Conservation (phyloP, 352 stramenopile genomes). For the Pythium pyrilobum region DNA sequence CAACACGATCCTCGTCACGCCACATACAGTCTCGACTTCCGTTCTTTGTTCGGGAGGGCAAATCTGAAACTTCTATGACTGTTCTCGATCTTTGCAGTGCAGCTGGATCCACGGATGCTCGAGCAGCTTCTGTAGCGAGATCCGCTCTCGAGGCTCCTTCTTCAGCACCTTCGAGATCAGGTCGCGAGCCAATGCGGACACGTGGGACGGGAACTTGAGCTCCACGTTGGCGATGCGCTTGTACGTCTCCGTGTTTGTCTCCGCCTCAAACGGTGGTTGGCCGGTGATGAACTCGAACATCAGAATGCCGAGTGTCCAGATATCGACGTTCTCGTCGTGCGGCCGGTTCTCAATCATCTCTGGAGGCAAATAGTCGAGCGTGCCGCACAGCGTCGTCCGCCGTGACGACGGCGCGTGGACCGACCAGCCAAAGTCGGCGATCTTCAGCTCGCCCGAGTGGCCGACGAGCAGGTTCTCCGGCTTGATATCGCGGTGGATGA, state of each 20-base stretch:
- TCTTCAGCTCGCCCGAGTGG: constrained; percentile 95
- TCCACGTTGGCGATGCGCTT: constrained; percentile 95
- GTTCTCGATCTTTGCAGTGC: constrained; percentile 37
- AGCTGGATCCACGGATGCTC: constrained; percentile 95
- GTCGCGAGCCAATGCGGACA: constrained; percentile 92
- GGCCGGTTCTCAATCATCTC: constrained; percentile 99
- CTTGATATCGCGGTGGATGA: constrained; percentile 99
- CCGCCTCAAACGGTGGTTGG: constrained; percentile 97
- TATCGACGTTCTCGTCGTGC: constrained; percentile 96
- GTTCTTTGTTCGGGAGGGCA: neutral
- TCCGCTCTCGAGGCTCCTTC: constrained; percentile 93
- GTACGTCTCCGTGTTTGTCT: constrained; percentile 96
- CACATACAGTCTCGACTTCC: no score
- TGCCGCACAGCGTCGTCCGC: constrained; percentile 98
- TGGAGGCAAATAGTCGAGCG: constrained; percentile 98
- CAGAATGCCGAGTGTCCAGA: constrained; percentile 98
- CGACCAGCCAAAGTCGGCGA: constrained; percentile 99
- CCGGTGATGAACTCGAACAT: constrained; percentile 99
- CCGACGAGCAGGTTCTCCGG: constrained; percentile 98
- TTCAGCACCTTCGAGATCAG: constrained; percentile 92
- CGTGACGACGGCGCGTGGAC: constrained; percentile 97
- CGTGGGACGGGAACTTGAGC: constrained; percentile 91
- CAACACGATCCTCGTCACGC: no score
- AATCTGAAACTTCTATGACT: neutral
- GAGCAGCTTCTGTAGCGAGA: constrained; percentile 90